These are phyloP conservation scores for Bidens hawaiensis DNA, from an alignment of 140 eudicot genomes.

Conservation along the genomic window DNA sequence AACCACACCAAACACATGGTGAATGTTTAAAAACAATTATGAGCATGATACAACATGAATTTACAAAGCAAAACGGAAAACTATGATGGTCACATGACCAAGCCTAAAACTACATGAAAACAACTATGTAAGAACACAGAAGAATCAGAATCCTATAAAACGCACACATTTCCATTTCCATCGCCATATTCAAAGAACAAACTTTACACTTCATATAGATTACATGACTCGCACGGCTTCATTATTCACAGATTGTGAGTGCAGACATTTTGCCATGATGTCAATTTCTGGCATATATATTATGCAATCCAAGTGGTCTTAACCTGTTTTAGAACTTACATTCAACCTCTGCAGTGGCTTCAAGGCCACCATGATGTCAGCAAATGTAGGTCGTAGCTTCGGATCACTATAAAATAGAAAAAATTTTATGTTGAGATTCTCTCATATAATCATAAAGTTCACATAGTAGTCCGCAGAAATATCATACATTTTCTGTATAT, in stretches of 20 bases:
- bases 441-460: not conserved
- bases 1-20: not conserved
- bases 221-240: slow-evolving; percentile 7
- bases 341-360: slow-evolving; percentile 62
- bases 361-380: slow-evolving; percentile 72
- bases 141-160: slow-evolving; percentile 20
- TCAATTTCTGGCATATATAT: not conserved
- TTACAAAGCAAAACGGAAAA: slow-evolving; percentile 19
- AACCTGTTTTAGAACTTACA: slow-evolving; percentile 22
- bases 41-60: slow-evolving; percentile 25
- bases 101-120: slow-evolving; percentile 21
- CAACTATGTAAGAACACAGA: slow-evolving; percentile 2
- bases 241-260: slow-evolving; percentile 17
- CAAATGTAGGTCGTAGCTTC: slow-evolving; percentile 63
- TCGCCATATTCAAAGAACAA: slow-evolving; percentile 4
- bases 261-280: slow-evolving; percentile 15
- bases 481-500: too few relatives aligned
- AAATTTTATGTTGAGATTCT: slow-evolving; percentile 1
- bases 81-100: slow-evolving; percentile 18
- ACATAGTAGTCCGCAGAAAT: not conserved
- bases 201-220: slow-evolving; percentile 7
- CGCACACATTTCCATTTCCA: not conserved
- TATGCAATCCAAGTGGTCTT: slow-evolving; percentile 20
- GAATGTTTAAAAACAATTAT: slow-evolving; percentile 26
- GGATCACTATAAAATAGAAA: slow-evolving; percentile 49